Evolutionary conservation across 495 filamentous ascomycete species (phyloP).

Genomic region (Hyaloscypha variabilis): DNA sequence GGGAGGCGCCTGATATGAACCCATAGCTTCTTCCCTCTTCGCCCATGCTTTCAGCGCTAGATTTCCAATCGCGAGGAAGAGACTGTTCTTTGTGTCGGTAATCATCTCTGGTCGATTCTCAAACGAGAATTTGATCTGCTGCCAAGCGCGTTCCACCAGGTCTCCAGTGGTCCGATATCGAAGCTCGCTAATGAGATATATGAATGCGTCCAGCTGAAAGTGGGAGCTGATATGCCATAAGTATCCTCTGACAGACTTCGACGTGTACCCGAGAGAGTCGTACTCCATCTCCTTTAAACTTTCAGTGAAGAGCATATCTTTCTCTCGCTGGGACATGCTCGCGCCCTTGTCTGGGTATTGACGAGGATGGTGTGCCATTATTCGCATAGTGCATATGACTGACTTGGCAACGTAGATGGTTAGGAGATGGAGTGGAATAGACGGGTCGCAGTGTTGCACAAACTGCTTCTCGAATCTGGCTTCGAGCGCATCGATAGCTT

Average conservation of each 20-base stretch:
- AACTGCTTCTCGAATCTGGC: slow-evolving; percentile 48
- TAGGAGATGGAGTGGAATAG: slow-evolving; percentile 63
- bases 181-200: slow-evolving; percentile 55
- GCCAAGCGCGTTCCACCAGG: slow-evolving; percentile 57
- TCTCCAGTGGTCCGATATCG: slow-evolving; percentile 48
- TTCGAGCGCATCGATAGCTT: slow-evolving; percentile 47
- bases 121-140: slow-evolving; percentile 42
- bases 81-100: slow-evolving; percentile 42
- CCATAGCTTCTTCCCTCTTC: slow-evolving; percentile 38
- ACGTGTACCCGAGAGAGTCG: slow-evolving; percentile 43
- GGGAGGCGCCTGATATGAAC: slow-evolving; percentile 16
- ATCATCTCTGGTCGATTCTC: slow-evolving; percentile 47
- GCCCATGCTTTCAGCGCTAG: slow-evolving; percentile 50
- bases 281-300: slow-evolving; percentile 46
- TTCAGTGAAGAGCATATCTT: slow-evolving; percentile 51
- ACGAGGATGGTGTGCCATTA: slow-evolving; percentile 45
- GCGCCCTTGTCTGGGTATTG: slow-evolving; percentile 42
- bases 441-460: slow-evolving; percentile 58
- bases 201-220: slow-evolving; percentile 55
- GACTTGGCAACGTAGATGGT: slow-evolving; percentile 47
- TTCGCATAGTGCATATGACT: slow-evolving; percentile 45
- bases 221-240: slow-evolving; percentile 53
- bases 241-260: slow-evolving; percentile 41
- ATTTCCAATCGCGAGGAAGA: slow-evolving; percentile 42
- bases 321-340: slow-evolving; percentile 33